These are phyloP conservation scores for Boletus fagicola DNA, from an alignment of 768 basidiomycete genomes.

Conservation along the genomic window DNA sequence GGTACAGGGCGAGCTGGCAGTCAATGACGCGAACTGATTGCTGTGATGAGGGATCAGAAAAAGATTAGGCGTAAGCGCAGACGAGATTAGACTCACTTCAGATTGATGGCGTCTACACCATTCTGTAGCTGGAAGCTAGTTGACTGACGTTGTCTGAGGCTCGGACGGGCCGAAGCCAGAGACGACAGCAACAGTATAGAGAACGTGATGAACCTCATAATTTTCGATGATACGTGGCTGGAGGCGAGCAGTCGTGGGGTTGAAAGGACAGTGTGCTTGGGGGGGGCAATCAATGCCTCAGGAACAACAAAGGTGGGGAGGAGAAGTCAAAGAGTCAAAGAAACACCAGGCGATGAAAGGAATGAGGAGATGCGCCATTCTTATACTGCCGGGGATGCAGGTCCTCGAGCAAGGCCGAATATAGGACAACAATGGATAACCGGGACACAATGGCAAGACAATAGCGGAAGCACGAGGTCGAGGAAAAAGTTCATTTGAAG, in stretches of 20 bases:
- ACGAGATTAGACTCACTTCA: conserved; percentile 36
- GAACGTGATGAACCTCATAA: conserved; percentile 42
- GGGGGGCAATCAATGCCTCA: conserved; percentile 28
- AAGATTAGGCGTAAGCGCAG: background rate
- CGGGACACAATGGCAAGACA: conserved; percentile 15
- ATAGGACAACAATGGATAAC: conserved; percentile 17
- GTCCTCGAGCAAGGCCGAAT: background rate
- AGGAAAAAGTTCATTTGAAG: background rate
- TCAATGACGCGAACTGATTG: conserved; percentile 21
- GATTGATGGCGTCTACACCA: conserved; percentile 41
- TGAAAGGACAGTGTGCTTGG: background rate
- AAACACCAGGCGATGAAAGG: background rate
- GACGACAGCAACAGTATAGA: conserved; percentile 30
- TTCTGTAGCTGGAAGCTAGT: conserved; percentile 35
- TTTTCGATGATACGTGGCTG: conserved; percentile 3
- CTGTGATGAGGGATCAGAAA: conserved; percentile 14
- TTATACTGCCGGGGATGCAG: conserved; percentile 15
- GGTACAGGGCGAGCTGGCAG: conserved; percentile 34
- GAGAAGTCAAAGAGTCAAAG: background rate
- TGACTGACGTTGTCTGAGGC: conserved; percentile 30
- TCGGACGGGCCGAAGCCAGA: conserved; percentile 36
- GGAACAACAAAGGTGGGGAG: conserved; percentile 8
- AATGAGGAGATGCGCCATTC: background rate
- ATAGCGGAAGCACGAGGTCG: conserved; percentile 5
- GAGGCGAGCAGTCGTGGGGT: background rate